A percentile compares a stretch with the other conserved stretches of the same genome.
These are phyloP conservation scores for Adansonia grandidieri DNA, from an alignment of 441 rosid genomes.

Conservation along the genomic window DNA sequence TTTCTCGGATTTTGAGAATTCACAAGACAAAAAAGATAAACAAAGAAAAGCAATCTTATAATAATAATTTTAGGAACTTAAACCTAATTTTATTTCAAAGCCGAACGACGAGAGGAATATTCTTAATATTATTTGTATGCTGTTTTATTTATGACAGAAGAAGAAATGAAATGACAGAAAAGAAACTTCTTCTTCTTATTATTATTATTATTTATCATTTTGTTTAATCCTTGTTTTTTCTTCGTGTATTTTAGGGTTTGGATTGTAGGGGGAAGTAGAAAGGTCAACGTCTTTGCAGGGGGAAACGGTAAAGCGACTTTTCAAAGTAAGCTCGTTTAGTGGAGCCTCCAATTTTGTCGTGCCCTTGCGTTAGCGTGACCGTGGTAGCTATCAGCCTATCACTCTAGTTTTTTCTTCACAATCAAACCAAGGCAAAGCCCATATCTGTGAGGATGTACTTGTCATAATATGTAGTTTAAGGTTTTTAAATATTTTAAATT, in stretches of 20 bases:
- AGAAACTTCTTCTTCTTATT: not conserved
- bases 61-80: not conserved
- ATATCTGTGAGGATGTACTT: not conserved
- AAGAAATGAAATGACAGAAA: not conserved
- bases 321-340: not conserved
- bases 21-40: not conserved
- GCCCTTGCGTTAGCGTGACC: not conserved
- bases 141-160: not conserved
- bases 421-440: not conserved
- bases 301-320: not conserved
- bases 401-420: not conserved
- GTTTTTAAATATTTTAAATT: no score
- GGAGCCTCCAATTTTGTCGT: not conserved
- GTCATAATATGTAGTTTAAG: not conserved
- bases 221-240: not conserved
- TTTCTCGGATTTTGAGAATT: constrained; percentile 12
- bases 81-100: not conserved
- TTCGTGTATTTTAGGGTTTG: not conserved
- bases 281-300: constrained; percentile 5
- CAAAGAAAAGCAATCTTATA: not conserved
- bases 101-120: not conserved
- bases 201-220: not conserved
- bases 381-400: no score
- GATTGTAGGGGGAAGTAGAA: not conserved
- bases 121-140: not conserved